Conservation (phyloP, 2,329 filamentous ascomycete species). For the Botrytis fabae region DNA sequence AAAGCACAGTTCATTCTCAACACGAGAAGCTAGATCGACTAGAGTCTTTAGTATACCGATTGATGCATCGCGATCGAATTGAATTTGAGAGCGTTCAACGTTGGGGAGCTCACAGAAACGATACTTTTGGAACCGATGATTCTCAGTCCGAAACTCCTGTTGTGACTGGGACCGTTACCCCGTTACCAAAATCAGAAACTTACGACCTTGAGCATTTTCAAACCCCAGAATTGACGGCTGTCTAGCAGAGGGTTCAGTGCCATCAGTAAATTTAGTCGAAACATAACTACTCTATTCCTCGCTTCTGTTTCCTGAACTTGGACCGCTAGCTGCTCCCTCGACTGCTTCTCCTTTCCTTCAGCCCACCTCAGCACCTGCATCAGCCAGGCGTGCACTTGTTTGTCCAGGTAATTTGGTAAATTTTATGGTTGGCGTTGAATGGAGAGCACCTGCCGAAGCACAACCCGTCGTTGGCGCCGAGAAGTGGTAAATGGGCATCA, state of each 20-base stretch:
- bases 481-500: neutral
- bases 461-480: neutral
- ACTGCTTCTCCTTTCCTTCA: neutral
- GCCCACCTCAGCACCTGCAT: neutral
- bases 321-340: neutral
- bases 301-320: neutral
- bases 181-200: neutral
- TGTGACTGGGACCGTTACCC: neutral
- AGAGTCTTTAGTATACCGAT: conserved; percentile 31
- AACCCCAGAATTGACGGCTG: neutral
- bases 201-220: neutral
- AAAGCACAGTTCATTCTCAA: conserved; percentile 30
- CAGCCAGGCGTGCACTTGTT: neutral
- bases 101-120: neutral
- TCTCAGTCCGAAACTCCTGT: neutral
- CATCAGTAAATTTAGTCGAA: neutral
- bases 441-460: neutral
- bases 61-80: conserved; percentile 30
- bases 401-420: neutral
- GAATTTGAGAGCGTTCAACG: conserved; percentile 15
- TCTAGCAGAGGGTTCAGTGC: neutral
- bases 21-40: conserved; percentile 34
- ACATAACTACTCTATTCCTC: neutral
- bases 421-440: neutral
- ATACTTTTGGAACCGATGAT: neutral